These are phyloP conservation scores for Margaritispora aquatica DNA, from an alignment of 495 filamentous ascomycete species.

Conservation along the genomic window DNA sequence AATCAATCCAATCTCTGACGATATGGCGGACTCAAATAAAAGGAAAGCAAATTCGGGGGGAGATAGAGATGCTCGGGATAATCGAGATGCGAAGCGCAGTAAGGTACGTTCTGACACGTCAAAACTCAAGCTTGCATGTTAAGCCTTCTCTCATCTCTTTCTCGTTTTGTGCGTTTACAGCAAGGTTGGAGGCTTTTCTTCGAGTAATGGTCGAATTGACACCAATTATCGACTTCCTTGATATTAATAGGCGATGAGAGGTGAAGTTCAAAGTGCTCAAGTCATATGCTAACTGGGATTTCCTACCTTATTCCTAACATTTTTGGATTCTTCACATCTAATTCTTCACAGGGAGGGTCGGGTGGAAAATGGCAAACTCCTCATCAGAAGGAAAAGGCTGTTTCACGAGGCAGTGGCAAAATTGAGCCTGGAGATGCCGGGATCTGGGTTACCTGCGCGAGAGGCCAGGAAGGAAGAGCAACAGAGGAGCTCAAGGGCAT, in stretches of 20 bases:
- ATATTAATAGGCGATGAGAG: no score
- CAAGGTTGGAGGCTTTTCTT: no score
- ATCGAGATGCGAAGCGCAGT: slow-evolving; percentile 11
- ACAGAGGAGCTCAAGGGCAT: slow-evolving; percentile 64
- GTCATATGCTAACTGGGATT: no score
- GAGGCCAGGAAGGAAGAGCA: slow-evolving; percentile 71
- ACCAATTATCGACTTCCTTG: no score
- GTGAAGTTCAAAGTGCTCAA: no score
- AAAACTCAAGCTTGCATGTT: no score
- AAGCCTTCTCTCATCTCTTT: no score
- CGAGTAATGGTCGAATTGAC: no score
- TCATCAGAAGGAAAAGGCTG: slow-evolving; percentile 39
- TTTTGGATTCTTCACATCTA: slow-evolving; percentile 8
- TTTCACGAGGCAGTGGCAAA: slow-evolving; percentile 21
- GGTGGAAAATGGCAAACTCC: slow-evolving; percentile 51
- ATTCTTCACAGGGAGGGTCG: slow-evolving; percentile 34
- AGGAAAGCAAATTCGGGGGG: slow-evolving; percentile 10
- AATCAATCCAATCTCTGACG: background rate
- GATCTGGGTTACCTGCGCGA: slow-evolving; percentile 85
- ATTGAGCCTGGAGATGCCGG: slow-evolving; percentile 76
- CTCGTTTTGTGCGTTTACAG: no score
- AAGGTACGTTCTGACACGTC: slow-evolving; percentile 13
- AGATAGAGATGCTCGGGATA: background rate
- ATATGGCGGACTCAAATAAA: slow-evolving; percentile 14
- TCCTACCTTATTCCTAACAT: no score